Conservation (phyloP, 805 yeast species). For the Kuraishia capsulata region DNA sequence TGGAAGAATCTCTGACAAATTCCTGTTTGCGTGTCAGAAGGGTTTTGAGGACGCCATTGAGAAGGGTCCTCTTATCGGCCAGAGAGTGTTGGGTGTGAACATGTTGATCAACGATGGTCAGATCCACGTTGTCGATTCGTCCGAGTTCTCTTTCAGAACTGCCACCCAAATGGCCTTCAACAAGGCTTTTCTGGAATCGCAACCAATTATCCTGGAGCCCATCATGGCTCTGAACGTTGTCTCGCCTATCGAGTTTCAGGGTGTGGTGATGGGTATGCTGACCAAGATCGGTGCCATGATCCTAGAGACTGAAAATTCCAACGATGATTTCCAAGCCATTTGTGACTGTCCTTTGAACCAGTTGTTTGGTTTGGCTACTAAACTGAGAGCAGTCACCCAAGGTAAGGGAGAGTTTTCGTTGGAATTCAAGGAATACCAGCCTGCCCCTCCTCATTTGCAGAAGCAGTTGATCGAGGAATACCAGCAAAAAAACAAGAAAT, state of each 20-base stretch:
- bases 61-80: constrained; percentile 96
- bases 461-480: constrained; percentile 81
- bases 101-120: constrained; percentile 97
- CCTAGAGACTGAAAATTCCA: constrained; percentile 86
- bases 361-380: constrained; percentile 94
- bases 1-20: constrained; percentile 95
- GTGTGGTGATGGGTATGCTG: constrained; percentile 80
- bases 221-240: constrained; percentile 90
- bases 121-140: constrained; percentile 94
- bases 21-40: constrained; percentile 84
- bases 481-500: constrained; percentile 42
- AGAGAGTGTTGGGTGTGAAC: constrained; percentile 82
- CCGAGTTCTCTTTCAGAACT: constrained; percentile 88
- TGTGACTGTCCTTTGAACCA: constrained; percentile 96
- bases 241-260: constrained; percentile 96
- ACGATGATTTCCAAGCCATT: constrained; percentile 86
- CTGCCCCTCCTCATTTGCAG: constrained; percentile 85
- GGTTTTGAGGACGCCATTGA: constrained; percentile 93
- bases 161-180: constrained; percentile 90
- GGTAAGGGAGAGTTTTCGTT: constrained; percentile 98
- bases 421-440: constrained; percentile 89
- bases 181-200: constrained; percentile 76
- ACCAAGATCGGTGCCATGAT: constrained; percentile 91
- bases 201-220: constrained; percentile 91
- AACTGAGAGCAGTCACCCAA: constrained; percentile 92